These are phyloP conservation scores for Medicago ruthenica DNA, from an alignment of 306 rosid species.

Conservation along the genomic window DNA sequence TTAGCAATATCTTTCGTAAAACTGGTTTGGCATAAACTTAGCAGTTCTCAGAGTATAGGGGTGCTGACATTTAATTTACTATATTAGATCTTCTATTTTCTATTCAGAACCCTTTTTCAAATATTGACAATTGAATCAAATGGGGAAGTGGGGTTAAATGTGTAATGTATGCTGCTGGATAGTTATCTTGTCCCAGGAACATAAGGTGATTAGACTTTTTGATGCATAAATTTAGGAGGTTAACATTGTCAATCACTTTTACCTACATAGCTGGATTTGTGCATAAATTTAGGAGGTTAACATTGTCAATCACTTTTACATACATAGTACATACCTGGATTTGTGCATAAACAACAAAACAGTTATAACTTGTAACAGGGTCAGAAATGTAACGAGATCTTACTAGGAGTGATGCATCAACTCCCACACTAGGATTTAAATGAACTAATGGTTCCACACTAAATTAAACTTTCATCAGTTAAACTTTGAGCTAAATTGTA, in stretches of 20 bases:
- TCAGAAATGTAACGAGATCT: slow-evolving; percentile 19
- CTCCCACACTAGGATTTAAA: slow-evolving; percentile 11
- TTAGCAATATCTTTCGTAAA: background rate
- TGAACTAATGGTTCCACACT: slow-evolving; percentile 5
- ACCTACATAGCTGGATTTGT: background rate
- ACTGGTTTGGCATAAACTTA: slow-evolving; percentile 23
- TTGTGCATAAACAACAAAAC: background rate
- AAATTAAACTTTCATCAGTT: slow-evolving; percentile 5
- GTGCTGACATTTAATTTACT: slow-evolving; percentile 27
- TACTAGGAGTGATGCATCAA: background rate
- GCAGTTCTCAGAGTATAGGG: slow-evolving; percentile 4
- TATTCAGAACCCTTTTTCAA: slow-evolving; percentile 12
- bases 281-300: slow-evolving; percentile 1
- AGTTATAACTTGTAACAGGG: slow-evolving; percentile 7
- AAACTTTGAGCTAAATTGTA: slow-evolving; percentile 15
- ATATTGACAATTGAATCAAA: slow-evolving; percentile 22
- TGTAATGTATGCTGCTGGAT: slow-evolving; percentile 28
- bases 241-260: background rate
- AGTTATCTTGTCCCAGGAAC: slow-evolving; percentile 21
- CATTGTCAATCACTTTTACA: background rate
- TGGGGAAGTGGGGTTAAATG: background rate
- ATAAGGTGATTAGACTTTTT: slow-evolving; percentile 16
- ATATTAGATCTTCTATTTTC: slow-evolving; percentile 19
- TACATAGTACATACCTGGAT: background rate
- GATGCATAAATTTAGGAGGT: slow-evolving; percentile 1